These are phyloP conservation scores for Lolium perenne DNA, from an alignment of 176 grass and related monocot genomes.

Conservation along the genomic window DNA sequence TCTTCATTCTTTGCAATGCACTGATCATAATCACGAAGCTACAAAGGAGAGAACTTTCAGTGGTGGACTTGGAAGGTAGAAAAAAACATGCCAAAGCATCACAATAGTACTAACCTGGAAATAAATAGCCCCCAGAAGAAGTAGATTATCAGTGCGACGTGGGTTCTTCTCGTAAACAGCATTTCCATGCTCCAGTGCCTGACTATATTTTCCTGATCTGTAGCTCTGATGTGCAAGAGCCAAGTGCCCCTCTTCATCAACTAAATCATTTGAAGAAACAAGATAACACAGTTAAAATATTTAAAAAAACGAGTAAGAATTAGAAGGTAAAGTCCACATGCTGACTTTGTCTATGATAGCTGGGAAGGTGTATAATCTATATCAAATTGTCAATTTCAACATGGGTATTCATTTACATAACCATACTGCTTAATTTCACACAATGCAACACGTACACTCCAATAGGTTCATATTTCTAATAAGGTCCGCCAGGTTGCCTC, in stretches of 20 bases:
- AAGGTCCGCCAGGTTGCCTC: neutral
- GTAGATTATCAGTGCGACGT: constrained; percentile 66
- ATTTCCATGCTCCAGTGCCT: constrained; percentile 65
- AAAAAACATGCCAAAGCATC: neutral
- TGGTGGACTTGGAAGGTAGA: neutral
- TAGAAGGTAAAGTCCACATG: neutral
- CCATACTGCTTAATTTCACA: neutral
- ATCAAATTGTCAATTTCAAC: neutral
- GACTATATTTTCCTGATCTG: constrained; percentile 58
- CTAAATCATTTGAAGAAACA: constrained; percentile 36
- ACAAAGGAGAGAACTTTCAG: constrained; percentile 34
- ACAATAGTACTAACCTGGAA: constrained; percentile 57
- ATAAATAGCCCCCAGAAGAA: constrained; percentile 74
- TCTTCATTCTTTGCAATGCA: constrained; percentile 98
- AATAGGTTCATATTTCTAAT: neutral
- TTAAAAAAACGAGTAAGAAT: neutral
- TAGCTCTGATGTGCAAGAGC: constrained; percentile 72
- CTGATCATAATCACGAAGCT: constrained; percentile 89
- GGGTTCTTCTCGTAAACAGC: constrained; percentile 60
- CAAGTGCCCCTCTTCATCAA: constrained; percentile 58
- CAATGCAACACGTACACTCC: neutral
- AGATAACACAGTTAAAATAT: constrained; percentile 25
- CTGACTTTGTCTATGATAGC: neutral
- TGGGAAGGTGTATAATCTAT: neutral
- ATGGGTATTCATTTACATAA: constrained; percentile 9